These are phyloP conservation scores for Chlamydomonas incerta DNA, from an alignment of 139 green algal genomes.

Conservation along the genomic window DNA sequence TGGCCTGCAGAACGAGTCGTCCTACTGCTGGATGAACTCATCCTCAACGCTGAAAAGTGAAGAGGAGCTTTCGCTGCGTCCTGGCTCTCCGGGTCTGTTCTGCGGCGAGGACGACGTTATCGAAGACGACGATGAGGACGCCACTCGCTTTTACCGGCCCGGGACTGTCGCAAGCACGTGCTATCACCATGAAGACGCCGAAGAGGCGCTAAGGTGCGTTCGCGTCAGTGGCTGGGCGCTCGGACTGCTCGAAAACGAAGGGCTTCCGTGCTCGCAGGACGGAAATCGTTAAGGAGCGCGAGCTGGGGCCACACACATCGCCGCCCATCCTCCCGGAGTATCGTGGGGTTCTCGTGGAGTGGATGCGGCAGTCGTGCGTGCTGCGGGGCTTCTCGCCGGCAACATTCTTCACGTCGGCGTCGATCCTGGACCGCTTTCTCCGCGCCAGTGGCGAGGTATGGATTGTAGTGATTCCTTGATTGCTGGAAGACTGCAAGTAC, in stretches of 20 bases:
- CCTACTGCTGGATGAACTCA: neutral
- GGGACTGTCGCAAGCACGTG: neutral
- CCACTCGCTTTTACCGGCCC: neutral
- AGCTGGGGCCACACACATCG: neutral
- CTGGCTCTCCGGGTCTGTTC: neutral
- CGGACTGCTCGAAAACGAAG: neutral
- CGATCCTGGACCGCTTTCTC: slow-evolving; percentile 17
- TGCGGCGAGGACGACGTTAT: neutral
- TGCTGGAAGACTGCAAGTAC: too few relatives aligned
- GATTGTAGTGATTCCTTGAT: too few relatives aligned
- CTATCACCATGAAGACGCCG: slow-evolving; percentile 14
- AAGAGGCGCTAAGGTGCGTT: neutral
- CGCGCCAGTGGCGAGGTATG: slow-evolving; percentile 3
- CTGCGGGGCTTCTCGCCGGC: neutral
- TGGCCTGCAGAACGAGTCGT: neutral
- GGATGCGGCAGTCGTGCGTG: slow-evolving; percentile 16
- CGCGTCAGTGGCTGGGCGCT: neutral
- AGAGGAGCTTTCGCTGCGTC: neutral
- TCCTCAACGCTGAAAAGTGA: neutral
- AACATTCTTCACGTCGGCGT: slow-evolving; percentile 7
- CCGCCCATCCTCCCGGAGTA: slow-evolving; percentile 3
- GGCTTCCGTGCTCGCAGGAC: neutral
- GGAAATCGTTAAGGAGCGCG: slow-evolving; percentile 13
- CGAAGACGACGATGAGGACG: neutral
- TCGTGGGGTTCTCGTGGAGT: neutral